These are phyloP conservation scores for Aspergillus heteromorphus DNA, from an alignment of 495 filamentous ascomycete genomes.

Conservation along the genomic window DNA sequence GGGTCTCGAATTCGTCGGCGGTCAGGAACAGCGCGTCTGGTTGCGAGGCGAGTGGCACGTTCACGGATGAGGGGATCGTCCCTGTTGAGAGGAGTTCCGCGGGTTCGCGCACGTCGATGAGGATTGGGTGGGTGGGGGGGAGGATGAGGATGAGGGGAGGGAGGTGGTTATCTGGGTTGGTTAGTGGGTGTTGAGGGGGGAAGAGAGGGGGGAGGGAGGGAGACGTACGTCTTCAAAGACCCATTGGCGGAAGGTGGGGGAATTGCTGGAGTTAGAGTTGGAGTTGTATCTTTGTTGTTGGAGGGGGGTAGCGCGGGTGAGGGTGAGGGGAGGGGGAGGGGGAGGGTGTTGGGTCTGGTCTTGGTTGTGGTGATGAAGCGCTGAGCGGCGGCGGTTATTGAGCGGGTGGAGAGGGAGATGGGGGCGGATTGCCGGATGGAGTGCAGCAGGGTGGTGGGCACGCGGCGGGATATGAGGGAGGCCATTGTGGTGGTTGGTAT, in stretches of 20 bases:
- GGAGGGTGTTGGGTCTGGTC: slow-evolving; percentile 2
- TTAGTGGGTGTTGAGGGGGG: neutral
- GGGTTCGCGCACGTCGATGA: slow-evolving; percentile 80
- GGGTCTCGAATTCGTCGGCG: slow-evolving; percentile 64
- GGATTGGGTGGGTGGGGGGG: slow-evolving; percentile 27
- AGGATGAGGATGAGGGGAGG: slow-evolving; percentile 24
- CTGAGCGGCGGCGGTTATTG: neutral
- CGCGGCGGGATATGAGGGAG: slow-evolving; percentile 19
- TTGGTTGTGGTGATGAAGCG: neutral
- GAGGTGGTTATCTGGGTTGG: slow-evolving; percentile 32
- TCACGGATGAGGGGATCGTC: slow-evolving; percentile 71
- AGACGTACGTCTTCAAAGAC: slow-evolving; percentile 40
- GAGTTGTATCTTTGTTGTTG: slow-evolving; percentile 18
- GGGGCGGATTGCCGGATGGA: neutral
- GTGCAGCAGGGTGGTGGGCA: slow-evolving; percentile 8
- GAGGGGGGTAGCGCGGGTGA: slow-evolving; percentile 16
- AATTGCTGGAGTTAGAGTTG: neutral
- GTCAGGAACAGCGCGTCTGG: slow-evolving; percentile 73
- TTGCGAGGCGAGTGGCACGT: slow-evolving; percentile 70
- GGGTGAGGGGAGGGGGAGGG: slow-evolving; percentile 1
- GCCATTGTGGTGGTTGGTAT: slow-evolving; percentile 20
- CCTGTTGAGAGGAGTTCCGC: slow-evolving; percentile 63
- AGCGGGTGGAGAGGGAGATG: slow-evolving; percentile 7
- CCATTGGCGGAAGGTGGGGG: slow-evolving; percentile 25
- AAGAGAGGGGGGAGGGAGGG: neutral